Conservation (phyloP, 371 early-diverging fungal species). For the Syncephalastrum contaminatum region DNA sequence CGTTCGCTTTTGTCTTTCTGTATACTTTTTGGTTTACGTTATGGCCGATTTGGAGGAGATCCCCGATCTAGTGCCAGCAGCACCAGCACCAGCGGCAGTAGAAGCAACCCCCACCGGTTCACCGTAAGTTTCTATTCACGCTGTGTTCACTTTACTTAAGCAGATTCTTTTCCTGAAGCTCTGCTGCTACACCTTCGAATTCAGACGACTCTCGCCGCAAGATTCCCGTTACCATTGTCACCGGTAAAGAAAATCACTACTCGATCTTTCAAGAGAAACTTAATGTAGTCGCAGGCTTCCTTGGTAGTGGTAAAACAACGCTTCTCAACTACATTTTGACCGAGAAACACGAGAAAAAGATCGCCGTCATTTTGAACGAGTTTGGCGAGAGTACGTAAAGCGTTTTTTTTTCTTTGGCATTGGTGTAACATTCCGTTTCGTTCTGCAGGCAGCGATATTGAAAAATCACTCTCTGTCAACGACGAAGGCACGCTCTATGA, state of each 20-base stretch:
- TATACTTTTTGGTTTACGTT: neutral
- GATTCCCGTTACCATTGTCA: constrained; percentile 78
- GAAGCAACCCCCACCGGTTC: neutral
- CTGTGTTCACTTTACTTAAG: neutral
- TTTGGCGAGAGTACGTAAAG: constrained; percentile 68
- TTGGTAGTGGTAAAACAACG: constrained; percentile 96
- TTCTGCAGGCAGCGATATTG: constrained; percentile 81
- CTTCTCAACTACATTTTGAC: constrained; percentile 87
- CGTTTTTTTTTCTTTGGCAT: neutral
- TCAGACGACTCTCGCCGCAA: constrained; percentile 26
- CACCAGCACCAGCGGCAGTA: no score
- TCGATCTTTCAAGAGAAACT: neutral
- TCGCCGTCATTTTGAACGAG: constrained; percentile 94
- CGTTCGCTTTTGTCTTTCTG: no score
- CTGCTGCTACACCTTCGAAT: constrained; percentile 1
- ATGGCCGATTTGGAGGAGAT: constrained; percentile 48
- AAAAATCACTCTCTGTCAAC: constrained; percentile 84
- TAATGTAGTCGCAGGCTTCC: constrained; percentile 54
- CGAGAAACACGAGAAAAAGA: constrained; percentile 88
- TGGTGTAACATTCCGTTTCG: neutral
- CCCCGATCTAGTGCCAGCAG: constrained; percentile 52
- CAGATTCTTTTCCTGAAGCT: neutral
- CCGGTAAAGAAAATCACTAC: constrained; percentile 31
- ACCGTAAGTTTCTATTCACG: constrained; percentile 12
- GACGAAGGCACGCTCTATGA: constrained; percentile 82